These are phyloP conservation scores for Letharia lupina DNA, from an alignment of 495 filamentous ascomycete genomes.

Conservation along the genomic window DNA sequence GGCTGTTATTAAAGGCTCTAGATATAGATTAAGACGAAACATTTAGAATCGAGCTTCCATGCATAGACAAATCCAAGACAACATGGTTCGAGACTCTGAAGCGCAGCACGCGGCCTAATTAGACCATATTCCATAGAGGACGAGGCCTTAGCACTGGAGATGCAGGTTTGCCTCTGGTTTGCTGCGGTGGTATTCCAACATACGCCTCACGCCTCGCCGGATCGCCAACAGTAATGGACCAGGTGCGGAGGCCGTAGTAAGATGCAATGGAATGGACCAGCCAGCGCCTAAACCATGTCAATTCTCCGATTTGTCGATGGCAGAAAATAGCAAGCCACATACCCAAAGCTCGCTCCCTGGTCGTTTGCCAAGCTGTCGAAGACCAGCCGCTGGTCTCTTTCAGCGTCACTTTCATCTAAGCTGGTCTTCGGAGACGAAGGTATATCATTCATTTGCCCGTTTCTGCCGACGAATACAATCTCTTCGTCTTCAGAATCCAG, in stretches of 20 bases:
- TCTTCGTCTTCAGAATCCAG: slow-evolving; percentile 66
- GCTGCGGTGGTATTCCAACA: slow-evolving; percentile 51
- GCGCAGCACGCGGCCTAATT: slow-evolving; percentile 5
- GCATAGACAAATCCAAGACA: not conserved
- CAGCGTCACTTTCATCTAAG: slow-evolving; percentile 38
- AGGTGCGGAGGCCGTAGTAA: slow-evolving; percentile 86
- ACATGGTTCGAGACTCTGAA: not conserved
- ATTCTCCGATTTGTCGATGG: not conserved
- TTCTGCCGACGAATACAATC: slow-evolving; percentile 83
- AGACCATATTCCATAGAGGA: slow-evolving; percentile 56
- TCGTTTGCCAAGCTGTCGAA: slow-evolving; percentile 70
- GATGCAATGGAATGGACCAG: slow-evolving; percentile 85
- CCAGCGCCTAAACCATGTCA: slow-evolving; percentile 57
- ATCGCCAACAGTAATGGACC: slow-evolving; percentile 67
- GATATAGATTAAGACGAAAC: not conserved
- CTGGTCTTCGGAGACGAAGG: slow-evolving; percentile 31
- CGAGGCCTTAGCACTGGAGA: slow-evolving; percentile 43
- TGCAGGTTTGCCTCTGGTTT: slow-evolving; percentile 19
- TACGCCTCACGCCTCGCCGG: slow-evolving; percentile 79
- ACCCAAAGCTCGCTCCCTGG: slow-evolving; percentile 73
- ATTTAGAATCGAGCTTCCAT: not conserved
- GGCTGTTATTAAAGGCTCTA: not conserved
- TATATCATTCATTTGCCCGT: slow-evolving; percentile 63
- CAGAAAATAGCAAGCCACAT: slow-evolving; percentile 32
- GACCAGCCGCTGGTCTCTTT: slow-evolving; percentile 60